Base-by-base conservation (phyloP, 163 green algal genomes). In the Chloroidium sp. region DNA sequence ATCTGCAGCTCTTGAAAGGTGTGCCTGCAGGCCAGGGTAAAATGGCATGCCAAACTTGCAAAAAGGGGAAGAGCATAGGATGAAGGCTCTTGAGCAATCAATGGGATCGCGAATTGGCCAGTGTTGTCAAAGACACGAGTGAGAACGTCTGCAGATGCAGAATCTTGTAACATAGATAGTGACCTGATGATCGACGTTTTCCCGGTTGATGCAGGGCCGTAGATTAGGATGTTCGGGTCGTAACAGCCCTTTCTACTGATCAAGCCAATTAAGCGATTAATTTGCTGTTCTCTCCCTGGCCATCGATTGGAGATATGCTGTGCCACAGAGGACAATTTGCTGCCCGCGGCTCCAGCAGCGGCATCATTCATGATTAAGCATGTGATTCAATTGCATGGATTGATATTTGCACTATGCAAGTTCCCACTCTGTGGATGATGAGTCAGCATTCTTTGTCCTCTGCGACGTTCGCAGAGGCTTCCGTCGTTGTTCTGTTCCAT, bases 181-280 rank as follows among this genome's bases (percentile, higher is more conserved):
- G 58, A 88, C 87, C 85, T 85, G 58, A 90, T 75, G 8, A 93
- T 80, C 1, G 82, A 74, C 0, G 89, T 91, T 82, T 93, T 93
- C 62, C 89, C 89, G 1, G 88, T 90, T 4, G 81, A 86, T 0
- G 76, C 69, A 0, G 81, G 78, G 0, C 89, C 89, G 60, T 86
- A 79, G 0, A 93, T 69, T 3, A 92, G 64, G 6, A 72, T 10
- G 64, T 10, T 72, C 6, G 64, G 59, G 3, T 8, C 36, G 0
- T 75, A 2, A 8, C 3, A 3, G 64, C 59, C 75, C 72, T 78
- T 58, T 14, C 58, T 58, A 1, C 64, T 14, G 14, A 78, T 4
- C 4, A 69, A 64, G 59, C 1, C 60, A 1, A 84, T 8, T 0
- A 84, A 75, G 1, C 2, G 36, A 0, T 61, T 3, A 2, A 85